Percentiles rank a stretch among this genome's conserved stretches.
phyloP scores from a whole-genome alignment of 306 rosid genomes.

The Oemleria cerasiformis region DNA sequence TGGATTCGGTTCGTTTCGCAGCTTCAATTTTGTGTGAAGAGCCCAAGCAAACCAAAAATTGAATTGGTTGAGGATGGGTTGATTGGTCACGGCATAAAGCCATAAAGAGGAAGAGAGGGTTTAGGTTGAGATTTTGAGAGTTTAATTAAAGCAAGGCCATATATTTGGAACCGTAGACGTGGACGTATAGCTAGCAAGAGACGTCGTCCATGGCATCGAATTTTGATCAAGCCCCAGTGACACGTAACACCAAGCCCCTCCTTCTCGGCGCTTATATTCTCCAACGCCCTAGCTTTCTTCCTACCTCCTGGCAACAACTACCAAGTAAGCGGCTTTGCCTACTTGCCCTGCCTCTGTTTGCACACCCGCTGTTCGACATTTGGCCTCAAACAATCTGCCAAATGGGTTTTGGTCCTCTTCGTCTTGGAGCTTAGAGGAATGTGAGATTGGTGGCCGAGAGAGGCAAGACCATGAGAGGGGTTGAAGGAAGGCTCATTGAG shows the following conservation, averaged over 20 bases:
- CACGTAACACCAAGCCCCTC: conserved; percentile 6
- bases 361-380: background rate
- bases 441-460: conserved; percentile 4
- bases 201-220: conserved; percentile 23
- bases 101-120: background rate
- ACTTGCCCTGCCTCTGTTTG: background rate
- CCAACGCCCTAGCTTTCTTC: background rate
- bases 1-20: no score
- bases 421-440: background rate
- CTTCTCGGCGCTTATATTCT: background rate
- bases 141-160: conserved; percentile 26
- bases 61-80: background rate
- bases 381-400: background rate
- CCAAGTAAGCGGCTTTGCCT: background rate
- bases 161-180: conserved; percentile 36
- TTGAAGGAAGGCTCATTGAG: conserved; percentile 44
- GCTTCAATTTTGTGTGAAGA: background rate
- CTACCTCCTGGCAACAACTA: background rate
- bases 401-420: conserved; percentile 1
- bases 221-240: background rate
- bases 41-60: background rate
- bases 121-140: background rate
- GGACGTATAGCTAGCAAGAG: conserved; percentile 26
- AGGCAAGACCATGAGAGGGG: conserved; percentile 23
- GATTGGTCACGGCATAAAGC: background rate